A percentile compares a stretch with the other conserved stretches of the same genome.
phyloP scores from a whole-genome alignment of 169 alveolate species.

The Cryptosporidium felis region DNA sequence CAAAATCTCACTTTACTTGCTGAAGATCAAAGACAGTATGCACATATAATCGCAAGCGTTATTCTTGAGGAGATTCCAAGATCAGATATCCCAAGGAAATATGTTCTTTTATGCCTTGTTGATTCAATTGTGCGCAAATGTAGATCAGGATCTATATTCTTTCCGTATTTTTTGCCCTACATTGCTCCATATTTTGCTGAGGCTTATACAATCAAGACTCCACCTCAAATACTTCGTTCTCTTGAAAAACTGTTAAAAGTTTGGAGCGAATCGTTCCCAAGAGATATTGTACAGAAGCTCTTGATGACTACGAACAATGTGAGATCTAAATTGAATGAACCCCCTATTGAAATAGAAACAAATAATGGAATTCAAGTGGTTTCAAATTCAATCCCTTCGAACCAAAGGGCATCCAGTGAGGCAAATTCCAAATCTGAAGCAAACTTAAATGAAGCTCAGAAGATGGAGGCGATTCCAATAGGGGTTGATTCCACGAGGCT shows the following conservation, averaged over 20 bases:
- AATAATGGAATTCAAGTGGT: not conserved
- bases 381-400: not conserved
- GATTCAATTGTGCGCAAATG: constrained; percentile 68
- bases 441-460: not conserved
- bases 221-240: constrained; percentile 58
- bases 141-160: constrained; percentile 58
- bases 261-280: constrained; percentile 52
- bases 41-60: constrained; percentile 68
- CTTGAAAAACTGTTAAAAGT: constrained; percentile 60
- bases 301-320: constrained; percentile 34
- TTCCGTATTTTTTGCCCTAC: constrained; percentile 67
- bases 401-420: not conserved
- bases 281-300: constrained; percentile 49
- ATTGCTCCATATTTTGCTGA: constrained; percentile 71
- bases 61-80: constrained; percentile 63
- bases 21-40: constrained; percentile 69
- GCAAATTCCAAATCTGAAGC: not conserved
- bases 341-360: constrained; percentile 44
- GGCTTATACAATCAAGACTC: constrained; percentile 58
- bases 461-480: not conserved
- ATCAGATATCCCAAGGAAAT: constrained; percentile 69
- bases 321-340: constrained; percentile 62
- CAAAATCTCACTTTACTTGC: constrained; percentile 62
- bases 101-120: constrained; percentile 56
- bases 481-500: not conserved